A percentile compares a stretch with the other conserved stretches of the same genome.
phyloP scores from a whole-genome alignment of 2,329 filamentous ascomycete genomes.

The Amauroascus verrucosus region DNA sequence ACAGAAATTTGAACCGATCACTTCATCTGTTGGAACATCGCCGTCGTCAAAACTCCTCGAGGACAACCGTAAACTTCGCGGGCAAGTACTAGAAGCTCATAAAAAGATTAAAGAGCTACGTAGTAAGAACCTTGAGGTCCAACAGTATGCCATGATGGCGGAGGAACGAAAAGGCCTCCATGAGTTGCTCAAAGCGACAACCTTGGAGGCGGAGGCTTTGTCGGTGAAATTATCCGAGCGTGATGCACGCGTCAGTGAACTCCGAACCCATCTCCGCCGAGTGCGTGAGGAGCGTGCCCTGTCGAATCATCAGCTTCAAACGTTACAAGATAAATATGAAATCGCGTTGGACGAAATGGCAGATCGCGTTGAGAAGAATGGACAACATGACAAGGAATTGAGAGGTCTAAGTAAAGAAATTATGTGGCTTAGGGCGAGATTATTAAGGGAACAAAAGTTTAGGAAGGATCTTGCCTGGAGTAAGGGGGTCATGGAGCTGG shows the following conservation, averaged over 20 bases:
- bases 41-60: conserved; percentile 34
- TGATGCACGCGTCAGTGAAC: conserved; percentile 51
- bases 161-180: conserved; percentile 38
- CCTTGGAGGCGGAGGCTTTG: conserved; percentile 51
- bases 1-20: conserved; percentile 43
- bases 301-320: conserved; percentile 35
- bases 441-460: conserved; percentile 69
- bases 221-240: conserved; percentile 62
- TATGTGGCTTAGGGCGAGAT: conserved; percentile 74
- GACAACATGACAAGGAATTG: conserved; percentile 53
- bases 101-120: conserved; percentile 49
- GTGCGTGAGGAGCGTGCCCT: conserved; percentile 39
- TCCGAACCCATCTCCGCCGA: conserved; percentile 54
- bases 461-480: conserved; percentile 72
- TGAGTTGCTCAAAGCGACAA: conserved; percentile 39
- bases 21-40: conserved; percentile 46
- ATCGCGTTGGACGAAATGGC: conserved; percentile 44
- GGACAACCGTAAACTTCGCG: conserved; percentile 50
- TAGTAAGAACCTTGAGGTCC: conserved; percentile 40
- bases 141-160: conserved; percentile 41
- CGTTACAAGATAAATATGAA: conserved; percentile 52
- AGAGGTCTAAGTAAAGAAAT: conserved; percentile 81
- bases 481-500: conserved; percentile 78
- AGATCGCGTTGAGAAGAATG: conserved; percentile 34
- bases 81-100: conserved; percentile 51